phyloP scores from a whole-genome alignment of 2,329 filamentous ascomycete genomes.

The Claviceps sp. region DNA sequence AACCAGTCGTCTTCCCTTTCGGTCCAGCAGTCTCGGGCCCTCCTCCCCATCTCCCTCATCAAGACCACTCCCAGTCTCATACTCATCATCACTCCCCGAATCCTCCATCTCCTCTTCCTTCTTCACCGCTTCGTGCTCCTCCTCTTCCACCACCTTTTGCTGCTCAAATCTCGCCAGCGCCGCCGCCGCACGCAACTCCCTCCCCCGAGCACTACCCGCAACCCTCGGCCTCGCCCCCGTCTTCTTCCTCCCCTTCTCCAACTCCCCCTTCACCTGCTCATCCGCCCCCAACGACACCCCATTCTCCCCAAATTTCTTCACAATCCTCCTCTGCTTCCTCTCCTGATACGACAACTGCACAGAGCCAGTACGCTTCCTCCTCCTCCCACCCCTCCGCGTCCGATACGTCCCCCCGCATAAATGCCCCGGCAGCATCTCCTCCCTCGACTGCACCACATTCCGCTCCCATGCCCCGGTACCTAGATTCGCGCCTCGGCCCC shows the following conservation, averaged over 20 bases:
- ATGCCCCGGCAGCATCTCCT: conserved; percentile 52
- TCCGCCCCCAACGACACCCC: conserved; percentile 59
- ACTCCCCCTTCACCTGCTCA: conserved; percentile 46
- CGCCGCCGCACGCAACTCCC: conserved; percentile 64
- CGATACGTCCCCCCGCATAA: conserved; percentile 72
- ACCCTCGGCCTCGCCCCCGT: conserved; percentile 56
- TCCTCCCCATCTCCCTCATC: conserved; percentile 43
- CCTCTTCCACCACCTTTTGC: conserved; percentile 27
- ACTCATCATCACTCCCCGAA: conserved; percentile 35
- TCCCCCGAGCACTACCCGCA: conserved; percentile 58
- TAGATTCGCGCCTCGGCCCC: conserved; percentile 58
- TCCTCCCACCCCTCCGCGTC: conserved; percentile 32
- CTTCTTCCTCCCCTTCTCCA: conserved; percentile 55
- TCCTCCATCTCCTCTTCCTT: conserved; percentile 18
- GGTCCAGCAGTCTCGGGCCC: conserved; percentile 50
- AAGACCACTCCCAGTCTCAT: conserved; percentile 16
- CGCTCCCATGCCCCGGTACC: conserved; percentile 45
- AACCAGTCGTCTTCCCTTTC: conserved; percentile 53
- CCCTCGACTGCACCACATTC: conserved; percentile 32
- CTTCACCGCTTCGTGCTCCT: conserved; percentile 19
- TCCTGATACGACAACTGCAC: conserved; percentile 52
- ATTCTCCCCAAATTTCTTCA: conserved; percentile 63
- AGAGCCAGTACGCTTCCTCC: conserved; percentile 41
- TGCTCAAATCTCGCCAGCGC: conserved; percentile 60
- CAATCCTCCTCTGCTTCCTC: conserved; percentile 55